A percentile compares a stretch with the other conserved stretches of the same genome.
Conservation (phyloP, 2,329 filamentous ascomycete species). For the Acrodontium crateriforme region DNA sequence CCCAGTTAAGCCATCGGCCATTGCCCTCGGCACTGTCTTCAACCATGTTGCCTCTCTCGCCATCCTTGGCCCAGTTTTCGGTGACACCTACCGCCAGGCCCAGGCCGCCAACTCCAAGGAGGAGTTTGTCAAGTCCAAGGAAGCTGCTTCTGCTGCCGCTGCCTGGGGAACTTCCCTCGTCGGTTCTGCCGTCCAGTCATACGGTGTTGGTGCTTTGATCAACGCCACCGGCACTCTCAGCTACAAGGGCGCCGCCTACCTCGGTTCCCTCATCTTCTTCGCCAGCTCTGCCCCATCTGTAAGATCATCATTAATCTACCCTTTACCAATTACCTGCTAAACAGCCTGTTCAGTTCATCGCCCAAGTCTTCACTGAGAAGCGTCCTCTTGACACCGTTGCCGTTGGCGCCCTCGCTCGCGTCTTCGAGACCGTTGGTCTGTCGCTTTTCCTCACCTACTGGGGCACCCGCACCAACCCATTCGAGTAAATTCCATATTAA, state of each 20-base stretch:
- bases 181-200: conserved; percentile 58
- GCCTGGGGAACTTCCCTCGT: conserved; percentile 83
- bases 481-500: conserved; percentile 37
- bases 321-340: conserved; percentile 10
- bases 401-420: conserved; percentile 67
- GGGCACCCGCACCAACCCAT: conserved; percentile 89
- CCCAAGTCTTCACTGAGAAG: conserved; percentile 81
- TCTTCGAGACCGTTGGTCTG: conserved; percentile 86
- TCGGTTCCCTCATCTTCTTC: conserved; percentile 81
- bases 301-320: conserved; percentile 29
- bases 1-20: conserved; percentile 92
- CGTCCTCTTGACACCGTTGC: conserved; percentile 81
- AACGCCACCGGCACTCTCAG: conserved; percentile 89
- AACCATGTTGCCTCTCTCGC: conserved; percentile 85
- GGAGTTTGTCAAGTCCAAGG: conserved; percentile 89
- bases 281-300: conserved; percentile 79
- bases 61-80: conserved; percentile 78
- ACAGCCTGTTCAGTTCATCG: conserved; percentile 51
- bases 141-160: conserved; percentile 73
- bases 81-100: conserved; percentile 85
- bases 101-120: conserved; percentile 88
- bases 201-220: conserved; percentile 33
- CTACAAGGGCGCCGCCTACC: conserved; percentile 95
- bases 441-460: conserved; percentile 92
- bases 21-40: conserved; percentile 90